Conservation (phyloP, 208 protist species). For the Wallacemonas sp. region DNA sequence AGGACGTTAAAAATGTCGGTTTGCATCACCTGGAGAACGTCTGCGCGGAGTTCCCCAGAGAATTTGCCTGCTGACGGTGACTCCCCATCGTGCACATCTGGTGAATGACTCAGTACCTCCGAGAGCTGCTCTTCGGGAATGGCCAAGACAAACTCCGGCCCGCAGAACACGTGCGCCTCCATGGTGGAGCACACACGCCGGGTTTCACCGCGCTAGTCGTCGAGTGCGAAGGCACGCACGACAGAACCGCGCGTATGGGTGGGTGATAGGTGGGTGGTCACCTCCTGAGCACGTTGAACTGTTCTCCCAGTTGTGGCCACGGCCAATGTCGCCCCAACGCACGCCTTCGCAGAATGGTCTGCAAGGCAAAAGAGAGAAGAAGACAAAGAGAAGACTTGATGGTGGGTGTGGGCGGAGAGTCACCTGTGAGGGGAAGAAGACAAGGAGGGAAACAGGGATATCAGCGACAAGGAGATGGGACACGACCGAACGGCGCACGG, state of each 20-base stretch:
- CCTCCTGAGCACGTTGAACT: too few species aligned
- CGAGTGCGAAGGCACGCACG: too few species aligned
- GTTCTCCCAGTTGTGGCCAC: too few species aligned
- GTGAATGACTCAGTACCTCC: conserved; percentile 95
- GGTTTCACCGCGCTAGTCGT: too few species aligned
- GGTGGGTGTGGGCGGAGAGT: not conserved
- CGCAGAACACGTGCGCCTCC: conserved; percentile 98
- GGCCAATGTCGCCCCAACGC: too few species aligned
- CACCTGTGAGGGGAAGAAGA: not conserved
- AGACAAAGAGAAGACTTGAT: conserved; percentile 9
- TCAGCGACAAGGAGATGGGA: too few species aligned
- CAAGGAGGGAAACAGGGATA: too few species aligned
- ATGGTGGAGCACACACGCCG: too few species aligned
- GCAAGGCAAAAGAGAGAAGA: not conserved
- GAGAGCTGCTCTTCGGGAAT: conserved; percentile 82
- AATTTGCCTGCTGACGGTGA: conserved; percentile 13
- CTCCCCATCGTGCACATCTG: conserved; percentile 90
- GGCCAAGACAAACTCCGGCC: conserved; percentile 92
- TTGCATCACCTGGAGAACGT: conserved; percentile 90
- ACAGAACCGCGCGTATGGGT: too few species aligned
- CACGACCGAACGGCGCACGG: too few species aligned
- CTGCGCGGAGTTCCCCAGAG: conserved; percentile 90
- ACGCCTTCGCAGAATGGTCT: too few species aligned
- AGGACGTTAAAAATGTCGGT: conserved; percentile 78
- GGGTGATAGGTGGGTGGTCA: too few species aligned